Conservation (phyloP, 1,284 basidiomycete genomes). For the Coniferiporia sulphurascens region DNA sequence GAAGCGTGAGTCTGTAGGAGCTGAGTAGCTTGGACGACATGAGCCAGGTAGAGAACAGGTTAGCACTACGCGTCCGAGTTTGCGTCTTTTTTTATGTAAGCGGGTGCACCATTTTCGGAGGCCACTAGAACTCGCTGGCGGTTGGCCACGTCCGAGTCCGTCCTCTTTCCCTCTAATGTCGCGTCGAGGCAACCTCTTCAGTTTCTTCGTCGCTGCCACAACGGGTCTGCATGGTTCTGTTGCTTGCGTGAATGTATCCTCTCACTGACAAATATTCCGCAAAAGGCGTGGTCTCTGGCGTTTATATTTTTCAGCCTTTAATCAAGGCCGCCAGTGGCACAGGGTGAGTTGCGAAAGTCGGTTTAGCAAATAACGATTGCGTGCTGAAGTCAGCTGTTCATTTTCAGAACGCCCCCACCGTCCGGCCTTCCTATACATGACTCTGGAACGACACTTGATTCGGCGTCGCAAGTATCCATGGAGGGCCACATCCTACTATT, state of each 20-base stretch:
- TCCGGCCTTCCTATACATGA: neutral
- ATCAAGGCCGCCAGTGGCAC: slow-evolving; percentile 19
- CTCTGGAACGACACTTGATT: neutral
- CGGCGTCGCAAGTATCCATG: neutral
- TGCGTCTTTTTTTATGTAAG: neutral
- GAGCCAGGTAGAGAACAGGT: neutral
- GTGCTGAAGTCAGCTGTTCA: neutral
- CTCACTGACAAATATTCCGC: neutral
- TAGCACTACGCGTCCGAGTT: too few species aligned
- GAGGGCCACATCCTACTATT: neutral
- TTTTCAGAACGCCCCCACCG: neutral
- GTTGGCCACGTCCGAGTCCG: too few species aligned
- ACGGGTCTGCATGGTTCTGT: slow-evolving; percentile 2
- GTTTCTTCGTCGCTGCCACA: slow-evolving; percentile 11
- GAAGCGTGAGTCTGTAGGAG: neutral
- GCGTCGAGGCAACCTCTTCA: slow-evolving; percentile 8
- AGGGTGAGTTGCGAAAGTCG: slow-evolving; percentile 12
- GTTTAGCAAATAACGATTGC: neutral
- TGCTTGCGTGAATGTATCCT: too few species aligned
- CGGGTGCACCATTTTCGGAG: neutral
- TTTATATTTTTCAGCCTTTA: slow-evolving; percentile 50
- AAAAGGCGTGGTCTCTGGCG: slow-evolving; percentile 53
- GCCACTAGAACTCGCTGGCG: too few species aligned
- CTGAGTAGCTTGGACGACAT: slow-evolving; percentile 1
- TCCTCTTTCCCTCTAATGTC: neutral